phyloP scores from a whole-genome alignment of 306 rosid genomes.

The Lathyrus sativus region DNA sequence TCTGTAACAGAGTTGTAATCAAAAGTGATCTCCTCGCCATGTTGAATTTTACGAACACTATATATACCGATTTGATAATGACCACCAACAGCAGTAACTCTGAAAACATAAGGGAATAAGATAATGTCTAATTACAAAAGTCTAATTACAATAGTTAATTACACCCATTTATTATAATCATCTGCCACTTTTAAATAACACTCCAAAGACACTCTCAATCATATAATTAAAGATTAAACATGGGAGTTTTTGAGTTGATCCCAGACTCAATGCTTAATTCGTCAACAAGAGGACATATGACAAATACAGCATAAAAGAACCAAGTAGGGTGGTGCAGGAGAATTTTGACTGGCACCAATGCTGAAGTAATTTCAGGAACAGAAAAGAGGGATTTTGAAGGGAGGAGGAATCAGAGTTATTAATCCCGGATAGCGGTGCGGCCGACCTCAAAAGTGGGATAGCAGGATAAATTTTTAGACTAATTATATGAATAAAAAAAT shows the following conservation, averaged over 20 bases:
- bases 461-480: too few species aligned
- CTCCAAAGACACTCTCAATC: constrained; percentile 1
- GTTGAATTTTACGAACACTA: constrained; percentile 73
- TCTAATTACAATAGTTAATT: neutral
- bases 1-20: constrained; percentile 99
- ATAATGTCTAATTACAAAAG: constrained; percentile 1
- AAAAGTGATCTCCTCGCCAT: constrained; percentile 93
- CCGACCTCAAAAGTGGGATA: too few species aligned
- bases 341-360: neutral
- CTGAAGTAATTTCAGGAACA: constrained; percentile 1
- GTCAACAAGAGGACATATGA: neutral
- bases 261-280: constrained; percentile 22
- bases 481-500: too few species aligned
- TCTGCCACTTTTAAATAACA: constrained; percentile 3
- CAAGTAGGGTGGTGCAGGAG: neutral
- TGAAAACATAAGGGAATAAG: constrained; percentile 40
- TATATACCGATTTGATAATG: constrained; percentile 97
- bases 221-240: constrained; percentile 1
- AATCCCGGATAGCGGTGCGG: too few species aligned
- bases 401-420: neutral
- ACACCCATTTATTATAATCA: constrained; percentile 10
- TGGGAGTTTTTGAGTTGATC: constrained; percentile 17
- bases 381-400: neutral
- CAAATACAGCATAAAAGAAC: constrained; percentile 14
- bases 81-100: constrained; percentile 98